Percentiles rank a stretch among this genome's conserved stretches.
Evolutionary conservation across 75 land plant species (phyloP).

Genomic region (Cryptomeria japonica): DNA sequence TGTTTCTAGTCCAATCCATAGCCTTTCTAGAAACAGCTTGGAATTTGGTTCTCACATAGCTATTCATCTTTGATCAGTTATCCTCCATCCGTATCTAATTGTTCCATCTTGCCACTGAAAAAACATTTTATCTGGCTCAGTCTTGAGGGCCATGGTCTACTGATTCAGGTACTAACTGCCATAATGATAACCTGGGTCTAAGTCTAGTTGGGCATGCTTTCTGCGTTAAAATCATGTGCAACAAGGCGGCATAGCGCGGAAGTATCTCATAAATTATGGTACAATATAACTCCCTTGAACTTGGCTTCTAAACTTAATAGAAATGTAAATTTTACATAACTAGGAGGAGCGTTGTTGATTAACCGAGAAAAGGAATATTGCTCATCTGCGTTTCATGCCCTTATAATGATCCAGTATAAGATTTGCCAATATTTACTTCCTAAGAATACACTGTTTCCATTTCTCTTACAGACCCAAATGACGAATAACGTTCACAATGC

Average conservation of each 20-base stretch:
- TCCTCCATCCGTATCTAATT: constrained; percentile 1
- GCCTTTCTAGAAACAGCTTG: neutral
- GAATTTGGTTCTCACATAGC: neutral
- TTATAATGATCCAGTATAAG: neutral
- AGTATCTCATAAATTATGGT: neutral
- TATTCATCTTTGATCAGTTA: neutral
- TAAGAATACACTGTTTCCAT: neutral
- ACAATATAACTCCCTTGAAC: neutral
- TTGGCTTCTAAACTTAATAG: neutral
- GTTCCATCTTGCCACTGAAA: neutral
- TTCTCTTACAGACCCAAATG: neutral
- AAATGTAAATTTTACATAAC: neutral
- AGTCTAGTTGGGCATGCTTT: neutral
- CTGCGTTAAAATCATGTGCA: neutral
- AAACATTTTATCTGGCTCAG: neutral
- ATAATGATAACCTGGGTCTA: neutral
- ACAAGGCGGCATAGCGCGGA: neutral
- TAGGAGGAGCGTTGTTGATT: neutral
- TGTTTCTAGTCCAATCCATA: neutral
- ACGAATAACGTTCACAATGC: neutral
- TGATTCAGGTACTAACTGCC: neutral
- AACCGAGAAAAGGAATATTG: neutral
- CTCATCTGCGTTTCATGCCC: neutral
- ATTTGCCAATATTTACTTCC: neutral
- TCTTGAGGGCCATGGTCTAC: neutral